phyloP scores from a whole-genome alignment of 495 filamentous ascomycete genomes.

The Friedmanniomyces endolithicus region DNA sequence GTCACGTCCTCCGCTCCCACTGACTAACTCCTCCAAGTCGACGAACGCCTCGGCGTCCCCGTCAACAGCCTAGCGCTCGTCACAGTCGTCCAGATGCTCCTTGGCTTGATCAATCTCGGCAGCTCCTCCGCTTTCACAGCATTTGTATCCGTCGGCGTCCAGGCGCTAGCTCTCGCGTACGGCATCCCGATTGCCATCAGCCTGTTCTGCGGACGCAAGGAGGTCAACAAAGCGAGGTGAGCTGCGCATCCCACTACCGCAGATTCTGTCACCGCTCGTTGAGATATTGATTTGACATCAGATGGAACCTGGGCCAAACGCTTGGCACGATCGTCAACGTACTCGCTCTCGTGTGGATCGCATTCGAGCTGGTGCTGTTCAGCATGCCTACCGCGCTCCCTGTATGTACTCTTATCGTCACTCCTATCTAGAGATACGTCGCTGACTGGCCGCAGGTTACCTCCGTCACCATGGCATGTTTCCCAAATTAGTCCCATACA shows the following conservation, averaged over 20 bases:
- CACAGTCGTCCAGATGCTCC: conserved; percentile 6
- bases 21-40: not conserved
- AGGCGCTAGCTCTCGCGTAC: conserved; percentile 11
- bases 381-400: conserved; percentile 11
- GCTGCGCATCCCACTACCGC: not conserved
- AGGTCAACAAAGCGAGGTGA: conserved; percentile 5
- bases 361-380: conserved; percentile 13
- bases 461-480: not conserved
- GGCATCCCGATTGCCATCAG: conserved; percentile 9
- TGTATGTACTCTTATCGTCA: not conserved
- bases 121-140: conserved; percentile 8
- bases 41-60: conserved; percentile 4
- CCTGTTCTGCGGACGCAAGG: conserved; percentile 7
- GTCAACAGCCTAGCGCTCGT: not conserved
- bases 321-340: conserved; percentile 7
- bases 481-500: no score
- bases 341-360: conserved; percentile 7
- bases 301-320: conserved; percentile 8
- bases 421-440: not conserved
- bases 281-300: not conserved
- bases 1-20: not conserved
- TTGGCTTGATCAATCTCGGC: conserved; percentile 12
- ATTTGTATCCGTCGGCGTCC: conserved; percentile 11
- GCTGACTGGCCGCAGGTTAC: not conserved
- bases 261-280: not conserved